Evolutionary conservation across 2,329 filamentous ascomycete species (phyloP), one percentile per base, ranked within the genome.

Genomic region (Colletotrichum costaricense): DNA sequence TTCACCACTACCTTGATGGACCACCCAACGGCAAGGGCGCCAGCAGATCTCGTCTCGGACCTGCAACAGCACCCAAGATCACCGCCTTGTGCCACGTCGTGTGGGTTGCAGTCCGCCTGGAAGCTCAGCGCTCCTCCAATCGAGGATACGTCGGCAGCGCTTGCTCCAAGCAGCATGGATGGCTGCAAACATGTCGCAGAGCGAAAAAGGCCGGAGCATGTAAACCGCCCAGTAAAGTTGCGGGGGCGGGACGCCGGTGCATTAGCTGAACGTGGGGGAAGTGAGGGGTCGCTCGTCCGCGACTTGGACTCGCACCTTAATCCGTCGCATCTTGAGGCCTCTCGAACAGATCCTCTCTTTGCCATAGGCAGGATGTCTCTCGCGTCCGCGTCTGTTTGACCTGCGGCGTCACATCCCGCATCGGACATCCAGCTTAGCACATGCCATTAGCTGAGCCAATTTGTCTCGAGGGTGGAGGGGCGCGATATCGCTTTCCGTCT

Each of bases 191-290:
- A 66, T 52, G 8, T 11, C 33, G 26, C 67, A 38, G 19, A 56
- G 22, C 60, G 30, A 70, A 26, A 65, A 12, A 14, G 16, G 64
- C 49, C 42, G 59, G 54, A 49, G 52, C 62, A 19, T 30, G 2
- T 22, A 49, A 49, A 19, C 35, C 55, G 22, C 4, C 67, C 56
- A 71, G 55, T 71, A 65, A 24, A 52, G 62, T 52, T 66, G 71
- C 67, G 67, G 60, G 59, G 67, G 46, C 67, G 60, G 71, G 60
- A 66, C 30, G 28, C 54, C 49, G 38, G 67, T 76, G 78, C 79
- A 78, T 79, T 79, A 78, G 77, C 67, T 66, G 75, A 80, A 80
- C 79, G 79, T 81, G 79, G 80, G 79, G 80, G 79, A 79, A 74
- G 59, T 77, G 75, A 76, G 76, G 77, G 76, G 77, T 78, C 38